Evolutionary conservation across 2,329 filamentous ascomycete species (phyloP).

Genomic region (Eurotiales sp.): DNA sequence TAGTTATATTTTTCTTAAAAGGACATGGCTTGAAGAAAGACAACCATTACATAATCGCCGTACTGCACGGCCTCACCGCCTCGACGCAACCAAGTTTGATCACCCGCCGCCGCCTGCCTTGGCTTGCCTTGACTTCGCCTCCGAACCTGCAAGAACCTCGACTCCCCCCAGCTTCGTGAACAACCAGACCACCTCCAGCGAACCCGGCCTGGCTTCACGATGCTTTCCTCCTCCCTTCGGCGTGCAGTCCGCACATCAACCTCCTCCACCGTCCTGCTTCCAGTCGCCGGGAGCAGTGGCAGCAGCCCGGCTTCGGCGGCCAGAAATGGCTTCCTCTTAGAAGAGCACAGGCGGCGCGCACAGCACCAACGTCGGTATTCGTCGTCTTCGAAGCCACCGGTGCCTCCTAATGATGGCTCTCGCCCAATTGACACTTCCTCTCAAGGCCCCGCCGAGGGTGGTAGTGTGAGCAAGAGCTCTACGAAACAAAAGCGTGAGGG

Average conservation of each 20-base stretch:
- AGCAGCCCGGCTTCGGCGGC: constrained; percentile 25
- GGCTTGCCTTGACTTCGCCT: constrained; percentile 12
- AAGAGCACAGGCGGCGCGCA: neutral
- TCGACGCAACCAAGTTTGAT: constrained; percentile 11
- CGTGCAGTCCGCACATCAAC: constrained; percentile 40
- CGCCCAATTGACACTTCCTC: constrained; percentile 34
- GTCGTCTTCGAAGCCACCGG: constrained; percentile 47
- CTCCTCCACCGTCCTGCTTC: constrained; percentile 23
- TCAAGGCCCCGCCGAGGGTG: constrained; percentile 33
- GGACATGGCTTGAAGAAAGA: too few relatives aligned
- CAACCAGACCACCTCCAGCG: neutral
- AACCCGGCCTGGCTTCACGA: constrained; percentile 22
- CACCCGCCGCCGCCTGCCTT: too few relatives aligned
- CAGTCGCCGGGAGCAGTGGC: constrained; percentile 20
- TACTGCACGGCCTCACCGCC: constrained; percentile 21
- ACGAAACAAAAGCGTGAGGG: constrained; percentile 33
- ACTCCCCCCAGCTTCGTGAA: neutral
- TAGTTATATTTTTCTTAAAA: too few relatives aligned
- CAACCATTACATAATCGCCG: neutral
- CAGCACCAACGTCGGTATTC: constrained; percentile 46
- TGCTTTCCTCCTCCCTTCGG: constrained; percentile 46
- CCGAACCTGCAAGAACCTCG: neutral
- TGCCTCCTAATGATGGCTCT: constrained; percentile 45
- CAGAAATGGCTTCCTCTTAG: constrained; percentile 15
- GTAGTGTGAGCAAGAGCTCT: constrained; percentile 17